These are phyloP conservation scores for Aspergillus uvarum DNA, from an alignment of 2,329 filamentous ascomycete genomes.

Conservation along the genomic window DNA sequence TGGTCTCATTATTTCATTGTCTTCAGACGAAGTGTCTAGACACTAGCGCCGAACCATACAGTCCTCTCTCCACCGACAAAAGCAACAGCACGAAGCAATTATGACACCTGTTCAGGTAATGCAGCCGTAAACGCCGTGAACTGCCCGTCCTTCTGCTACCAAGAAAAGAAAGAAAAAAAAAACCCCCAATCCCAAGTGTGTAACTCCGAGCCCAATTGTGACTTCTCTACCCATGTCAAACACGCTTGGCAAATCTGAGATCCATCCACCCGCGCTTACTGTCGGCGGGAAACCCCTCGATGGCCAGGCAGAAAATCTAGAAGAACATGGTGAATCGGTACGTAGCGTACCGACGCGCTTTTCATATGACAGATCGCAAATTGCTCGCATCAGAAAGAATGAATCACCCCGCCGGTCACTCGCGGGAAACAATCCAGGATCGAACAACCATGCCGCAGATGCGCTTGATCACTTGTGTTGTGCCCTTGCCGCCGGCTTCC, in stretches of 20 bases:
- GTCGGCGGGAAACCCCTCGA: neutral
- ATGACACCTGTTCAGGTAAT: conserved; percentile 8
- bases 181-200: conserved; percentile 15
- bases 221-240: conserved; percentile 11
- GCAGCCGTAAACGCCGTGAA: conserved; percentile 25
- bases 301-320: conserved; percentile 17
- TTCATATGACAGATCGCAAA: conserved; percentile 22
- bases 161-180: neutral
- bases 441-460: conserved; percentile 66
- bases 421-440: conserved; percentile 52
- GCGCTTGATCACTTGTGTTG: conserved; percentile 70
- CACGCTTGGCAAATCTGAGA: conserved; percentile 11
- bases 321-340: conserved; percentile 19
- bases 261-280: neutral
- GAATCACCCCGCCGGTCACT: conserved; percentile 21
- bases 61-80: no score
- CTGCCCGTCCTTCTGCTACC: conserved; percentile 19
- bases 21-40: neutral
- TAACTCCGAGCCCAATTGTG: conserved; percentile 23
- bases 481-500: conserved; percentile 66
- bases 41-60: no score
- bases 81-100: neutral
- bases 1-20: neutral
- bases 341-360: conserved; percentile 18
- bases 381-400: conserved; percentile 18